Conservation (phyloP, 2,329 filamentous ascomycete genomes). For the Aspergillus sp. region DNA sequence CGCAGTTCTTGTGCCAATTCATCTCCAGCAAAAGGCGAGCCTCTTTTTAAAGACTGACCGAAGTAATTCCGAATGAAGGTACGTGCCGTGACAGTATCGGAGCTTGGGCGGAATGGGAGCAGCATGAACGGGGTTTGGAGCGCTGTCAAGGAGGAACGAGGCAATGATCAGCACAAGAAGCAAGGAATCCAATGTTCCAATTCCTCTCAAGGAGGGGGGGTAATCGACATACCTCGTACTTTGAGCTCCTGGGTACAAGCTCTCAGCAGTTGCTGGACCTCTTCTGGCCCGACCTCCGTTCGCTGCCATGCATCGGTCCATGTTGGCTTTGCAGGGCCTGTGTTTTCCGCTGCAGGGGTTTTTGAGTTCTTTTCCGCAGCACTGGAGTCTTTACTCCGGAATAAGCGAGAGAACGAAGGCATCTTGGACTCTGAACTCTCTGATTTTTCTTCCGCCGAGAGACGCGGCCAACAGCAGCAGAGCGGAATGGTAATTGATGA, state of each 20-base stretch:
- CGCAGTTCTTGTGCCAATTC: constrained; percentile 79
- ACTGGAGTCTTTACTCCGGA: constrained; percentile 74
- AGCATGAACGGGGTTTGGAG: constrained; percentile 91
- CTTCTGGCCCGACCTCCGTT: constrained; percentile 78
- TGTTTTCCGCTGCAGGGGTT: constrained; percentile 51
- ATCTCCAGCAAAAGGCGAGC: constrained; percentile 63
- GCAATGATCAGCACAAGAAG: constrained; percentile 33
- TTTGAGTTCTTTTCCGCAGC: constrained; percentile 61
- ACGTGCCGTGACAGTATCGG: constrained; percentile 86
- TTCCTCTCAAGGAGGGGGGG: constrained; percentile 17
- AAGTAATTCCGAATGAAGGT: constrained; percentile 94
- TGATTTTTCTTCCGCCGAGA: constrained; percentile 14
- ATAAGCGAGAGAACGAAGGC: constrained; percentile 61
- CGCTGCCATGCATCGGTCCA: constrained; percentile 90
- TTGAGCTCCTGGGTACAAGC: constrained; percentile 90
- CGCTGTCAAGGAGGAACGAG: constrained; percentile 51
- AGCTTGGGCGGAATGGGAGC: constrained; percentile 88
- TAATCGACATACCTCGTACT: constrained; percentile 71
- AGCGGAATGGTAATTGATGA: constrained; percentile 9
- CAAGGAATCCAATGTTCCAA: constrained; percentile 18
- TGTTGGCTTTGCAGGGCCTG: constrained; percentile 66
- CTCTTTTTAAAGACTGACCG: constrained; percentile 62
- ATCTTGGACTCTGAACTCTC: constrained; percentile 35
- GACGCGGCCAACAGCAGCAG: constrained; percentile 18
- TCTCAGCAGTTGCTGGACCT: constrained; percentile 83